phyloP scores from a whole-genome alignment of 495 filamentous ascomycete genomes.

The Rostrohypoxylon terebratum region DNA sequence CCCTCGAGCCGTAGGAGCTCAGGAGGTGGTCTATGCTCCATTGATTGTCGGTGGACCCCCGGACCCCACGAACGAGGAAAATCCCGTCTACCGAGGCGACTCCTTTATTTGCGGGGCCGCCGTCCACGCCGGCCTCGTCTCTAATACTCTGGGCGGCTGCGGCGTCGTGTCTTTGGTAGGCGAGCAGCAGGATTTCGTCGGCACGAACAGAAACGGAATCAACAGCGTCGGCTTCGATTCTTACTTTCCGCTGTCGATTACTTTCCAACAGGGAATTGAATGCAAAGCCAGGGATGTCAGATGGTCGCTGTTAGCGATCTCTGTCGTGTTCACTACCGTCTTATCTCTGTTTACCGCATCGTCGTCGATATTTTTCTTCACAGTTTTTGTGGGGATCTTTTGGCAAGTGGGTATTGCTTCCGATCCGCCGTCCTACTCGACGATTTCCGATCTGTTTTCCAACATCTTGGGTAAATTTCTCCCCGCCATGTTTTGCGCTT shows the following conservation, averaged over 20 bases:
- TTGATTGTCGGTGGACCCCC: constrained; percentile 81
- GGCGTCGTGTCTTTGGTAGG: constrained; percentile 79
- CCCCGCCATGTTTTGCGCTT: constrained; percentile 79
- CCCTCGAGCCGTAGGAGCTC: constrained; percentile 77
- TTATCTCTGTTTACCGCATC: constrained; percentile 78
- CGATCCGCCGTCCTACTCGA: constrained; percentile 73
- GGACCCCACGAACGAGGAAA: constrained; percentile 53
- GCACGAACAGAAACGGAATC: constrained; percentile 72
- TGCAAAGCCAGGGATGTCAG: constrained; percentile 73
- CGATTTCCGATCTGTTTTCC: constrained; percentile 68
- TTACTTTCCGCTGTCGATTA: constrained; percentile 80
- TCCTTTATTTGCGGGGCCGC: constrained; percentile 86
- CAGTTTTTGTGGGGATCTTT: constrained; percentile 77
- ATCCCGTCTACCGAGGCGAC: constrained; percentile 78
- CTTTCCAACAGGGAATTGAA: constrained; percentile 64
- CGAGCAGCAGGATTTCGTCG: constrained; percentile 69
- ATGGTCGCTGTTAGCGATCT: constrained; percentile 81
- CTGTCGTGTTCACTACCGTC: constrained; percentile 71
- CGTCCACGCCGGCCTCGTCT: constrained; percentile 80
- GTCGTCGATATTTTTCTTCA: constrained; percentile 75
- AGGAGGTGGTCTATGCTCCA: constrained; percentile 75
- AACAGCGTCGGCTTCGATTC: constrained; percentile 76
- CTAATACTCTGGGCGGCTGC: constrained; percentile 77
- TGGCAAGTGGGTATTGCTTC: constrained; percentile 82
- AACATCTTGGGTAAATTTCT: constrained; percentile 77